phyloP scores from a whole-genome alignment of 345 rosid genomes.

The Jatropha curcas region DNA sequence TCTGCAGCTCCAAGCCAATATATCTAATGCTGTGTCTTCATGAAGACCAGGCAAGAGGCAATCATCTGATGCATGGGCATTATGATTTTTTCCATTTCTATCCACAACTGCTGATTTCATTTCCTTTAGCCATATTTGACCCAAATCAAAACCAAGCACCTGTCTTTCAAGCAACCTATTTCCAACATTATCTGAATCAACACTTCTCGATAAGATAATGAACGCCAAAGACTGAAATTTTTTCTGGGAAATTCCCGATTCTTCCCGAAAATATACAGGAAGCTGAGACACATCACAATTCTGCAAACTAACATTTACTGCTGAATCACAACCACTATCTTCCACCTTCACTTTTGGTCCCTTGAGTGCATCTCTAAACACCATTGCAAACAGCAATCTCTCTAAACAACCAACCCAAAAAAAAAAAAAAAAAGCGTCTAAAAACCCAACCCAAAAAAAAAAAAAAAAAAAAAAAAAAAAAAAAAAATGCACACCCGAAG shows the following conservation, averaged over 20 bases:
- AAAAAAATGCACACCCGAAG: too few relatives aligned
- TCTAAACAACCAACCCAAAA: slow-evolving; percentile 2
- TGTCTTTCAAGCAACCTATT: slow-evolving; percentile 23
- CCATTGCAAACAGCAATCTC: slow-evolving; percentile 24
- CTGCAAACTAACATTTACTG: slow-evolving; percentile 15
- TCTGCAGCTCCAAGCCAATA: slow-evolving; percentile 39
- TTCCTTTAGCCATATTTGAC: slow-evolving; percentile 20
- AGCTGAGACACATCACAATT: slow-evolving; percentile 8
- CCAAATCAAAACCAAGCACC: slow-evolving; percentile 18
- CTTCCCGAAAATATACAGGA: not conserved
- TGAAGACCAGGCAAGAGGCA: slow-evolving; percentile 37
- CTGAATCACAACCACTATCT: slow-evolving; percentile 18
- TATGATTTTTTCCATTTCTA: slow-evolving; percentile 26
- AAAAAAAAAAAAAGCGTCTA: not conserved
- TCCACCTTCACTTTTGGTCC: slow-evolving; percentile 21
- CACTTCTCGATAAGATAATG: slow-evolving; percentile 25
- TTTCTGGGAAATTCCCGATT: slow-evolving; percentile 10
- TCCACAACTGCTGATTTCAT: slow-evolving; percentile 3
- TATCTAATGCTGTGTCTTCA: slow-evolving; percentile 36
- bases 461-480: too few relatives aligned
- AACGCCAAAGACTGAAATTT: slow-evolving; percentile 20
- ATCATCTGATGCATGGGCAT: slow-evolving; percentile 23
- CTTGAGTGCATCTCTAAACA: slow-evolving; percentile 37
- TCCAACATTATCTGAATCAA: slow-evolving; percentile 14
- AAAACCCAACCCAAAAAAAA: too few relatives aligned